phyloP scores from a whole-genome alignment of 768 basidiomycete genomes.

The Auricularia sp. region DNA sequence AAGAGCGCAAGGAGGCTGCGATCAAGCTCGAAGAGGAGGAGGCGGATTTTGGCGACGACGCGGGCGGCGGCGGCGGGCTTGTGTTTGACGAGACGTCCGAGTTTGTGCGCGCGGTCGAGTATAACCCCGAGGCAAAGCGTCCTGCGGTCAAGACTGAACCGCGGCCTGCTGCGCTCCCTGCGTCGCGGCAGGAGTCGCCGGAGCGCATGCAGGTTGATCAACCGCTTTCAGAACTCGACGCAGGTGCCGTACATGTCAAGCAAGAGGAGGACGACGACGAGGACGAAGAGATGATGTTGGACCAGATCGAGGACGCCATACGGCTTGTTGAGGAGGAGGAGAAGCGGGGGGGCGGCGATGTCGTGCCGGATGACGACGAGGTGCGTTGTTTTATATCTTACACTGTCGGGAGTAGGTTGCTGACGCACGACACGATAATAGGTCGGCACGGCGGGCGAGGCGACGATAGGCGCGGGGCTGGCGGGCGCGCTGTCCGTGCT shows the following conservation, averaged over 20 bases:
- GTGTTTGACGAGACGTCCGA: slow-evolving; percentile 96
- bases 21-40: slow-evolving; percentile 44
- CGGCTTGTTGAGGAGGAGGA: slow-evolving; percentile 53
- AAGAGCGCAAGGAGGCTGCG: slow-evolving; percentile 39
- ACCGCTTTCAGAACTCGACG: slow-evolving; percentile 64
- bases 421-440: slow-evolving; percentile 7
- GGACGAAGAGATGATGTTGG: slow-evolving; percentile 56
- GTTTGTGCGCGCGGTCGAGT: slow-evolving; percentile 80
- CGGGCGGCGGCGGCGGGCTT: slow-evolving; percentile 44
- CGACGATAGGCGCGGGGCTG: slow-evolving; percentile 74
- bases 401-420: too few relatives aligned
- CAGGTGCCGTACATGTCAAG: slow-evolving; percentile 63
- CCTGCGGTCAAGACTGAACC: slow-evolving; percentile 35
- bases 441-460: slow-evolving; percentile 64
- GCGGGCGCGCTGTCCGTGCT: slow-evolving; percentile 82
- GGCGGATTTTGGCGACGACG: slow-evolving; percentile 17
- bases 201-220: slow-evolving; percentile 39
- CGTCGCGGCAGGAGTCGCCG: not conserved
- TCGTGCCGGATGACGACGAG: slow-evolving; percentile 14
- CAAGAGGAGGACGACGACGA: slow-evolving; percentile 69
- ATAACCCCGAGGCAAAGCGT: slow-evolving; percentile 39
- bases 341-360: slow-evolving; percentile 19
- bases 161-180: slow-evolving; percentile 10
- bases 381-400: slow-evolving; percentile 18
- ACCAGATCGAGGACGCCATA: slow-evolving; percentile 64